phyloP scores from a whole-genome alignment of 768 basidiomycete species.

The Phylloporus arenicola region DNA sequence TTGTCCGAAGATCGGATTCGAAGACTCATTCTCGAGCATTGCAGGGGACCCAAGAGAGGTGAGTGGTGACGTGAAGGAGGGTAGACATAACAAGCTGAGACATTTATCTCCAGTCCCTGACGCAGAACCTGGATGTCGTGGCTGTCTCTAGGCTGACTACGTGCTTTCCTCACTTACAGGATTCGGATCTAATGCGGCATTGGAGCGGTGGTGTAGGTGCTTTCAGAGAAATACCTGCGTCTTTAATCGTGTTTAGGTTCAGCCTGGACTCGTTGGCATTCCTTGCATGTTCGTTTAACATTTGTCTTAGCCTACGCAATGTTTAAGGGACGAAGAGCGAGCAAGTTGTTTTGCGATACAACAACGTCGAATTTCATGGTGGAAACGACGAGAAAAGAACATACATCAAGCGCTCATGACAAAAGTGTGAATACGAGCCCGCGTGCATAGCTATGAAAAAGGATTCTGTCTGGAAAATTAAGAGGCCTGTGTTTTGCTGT shows the following conservation, averaged over 20 bases:
- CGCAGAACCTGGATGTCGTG: background rate
- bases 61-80: background rate
- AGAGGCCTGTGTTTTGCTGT: background rate
- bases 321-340: background rate
- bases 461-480: background rate
- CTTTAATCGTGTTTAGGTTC: background rate
- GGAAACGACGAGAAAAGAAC: background rate
- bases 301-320: background rate
- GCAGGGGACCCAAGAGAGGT: conserved; percentile 12
- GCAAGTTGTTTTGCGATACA: background rate
- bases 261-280: background rate
- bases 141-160: conserved; percentile 7
- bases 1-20: conserved; percentile 11
- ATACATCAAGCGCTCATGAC: background rate
- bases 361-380: background rate
- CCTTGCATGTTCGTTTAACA: background rate
- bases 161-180: background rate
- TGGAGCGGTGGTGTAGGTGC: too few relatives aligned
- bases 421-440: too few relatives aligned
- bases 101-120: conserved; percentile 3
- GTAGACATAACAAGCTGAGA: background rate
- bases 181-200: background rate
- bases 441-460: background rate
- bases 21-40: conserved; percentile 13
- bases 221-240: background rate